Conservation (phyloP, 441 rosid genomes). For the Brassica hybrid region DNA sequence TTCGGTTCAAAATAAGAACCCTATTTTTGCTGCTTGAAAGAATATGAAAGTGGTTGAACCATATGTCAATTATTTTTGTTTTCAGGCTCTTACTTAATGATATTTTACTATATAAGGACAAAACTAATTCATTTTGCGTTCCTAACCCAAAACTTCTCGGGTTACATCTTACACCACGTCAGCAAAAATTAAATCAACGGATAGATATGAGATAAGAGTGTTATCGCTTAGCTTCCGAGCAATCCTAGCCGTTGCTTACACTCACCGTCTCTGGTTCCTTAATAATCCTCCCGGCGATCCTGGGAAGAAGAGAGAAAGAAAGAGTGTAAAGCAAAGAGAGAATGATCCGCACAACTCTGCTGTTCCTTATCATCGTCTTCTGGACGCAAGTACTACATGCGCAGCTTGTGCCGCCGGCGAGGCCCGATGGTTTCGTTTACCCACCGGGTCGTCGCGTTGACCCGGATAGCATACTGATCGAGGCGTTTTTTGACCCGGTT, state of each 20-base stretch:
- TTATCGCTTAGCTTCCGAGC: conserved; percentile 28
- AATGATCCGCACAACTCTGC: conserved; percentile 20
- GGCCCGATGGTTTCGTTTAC: conserved; percentile 77
- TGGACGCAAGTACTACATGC: conserved; percentile 38
- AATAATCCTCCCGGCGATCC: conserved; percentile 2
- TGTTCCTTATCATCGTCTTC: conserved; percentile 15
- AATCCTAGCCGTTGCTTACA: conserved; percentile 35
- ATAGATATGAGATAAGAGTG: background rate
- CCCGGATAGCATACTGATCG: conserved; percentile 58
- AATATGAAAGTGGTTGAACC: too few relatives aligned
- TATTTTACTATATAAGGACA: too few relatives aligned
- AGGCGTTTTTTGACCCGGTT: conserved; percentile 86
- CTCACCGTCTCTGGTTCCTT: background rate
- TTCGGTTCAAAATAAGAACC: too few relatives aligned
- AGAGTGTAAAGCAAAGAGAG: conserved; percentile 8
- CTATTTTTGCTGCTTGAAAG: too few relatives aligned
- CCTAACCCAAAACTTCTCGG: background rate
- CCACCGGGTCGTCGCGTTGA: conserved; percentile 41
- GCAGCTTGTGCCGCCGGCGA: conserved; percentile 76
- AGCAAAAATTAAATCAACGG: conserved; percentile 25
- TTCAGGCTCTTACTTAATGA: too few relatives aligned
- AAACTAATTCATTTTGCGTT: background rate
- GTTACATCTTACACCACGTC: conserved; percentile 18
- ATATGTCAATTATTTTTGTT: too few relatives aligned
- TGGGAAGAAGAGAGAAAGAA: background rate